Conservation (phyloP, 179 eudicot genomes). For the Beta macrorhiza region DNA sequence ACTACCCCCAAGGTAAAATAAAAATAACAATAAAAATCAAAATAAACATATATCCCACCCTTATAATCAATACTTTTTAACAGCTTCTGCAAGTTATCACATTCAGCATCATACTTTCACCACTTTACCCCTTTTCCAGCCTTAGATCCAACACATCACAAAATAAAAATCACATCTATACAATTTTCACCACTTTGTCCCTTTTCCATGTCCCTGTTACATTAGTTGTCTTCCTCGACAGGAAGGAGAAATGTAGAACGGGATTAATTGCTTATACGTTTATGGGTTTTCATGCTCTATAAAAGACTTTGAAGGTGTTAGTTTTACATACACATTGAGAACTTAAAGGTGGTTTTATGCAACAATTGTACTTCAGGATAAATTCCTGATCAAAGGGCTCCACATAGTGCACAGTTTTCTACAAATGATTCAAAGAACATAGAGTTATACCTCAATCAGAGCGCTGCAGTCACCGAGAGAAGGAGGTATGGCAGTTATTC, state of each 20-base stretch:
- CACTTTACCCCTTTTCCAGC: too few species aligned
- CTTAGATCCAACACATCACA: too few species aligned
- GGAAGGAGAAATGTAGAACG: too few species aligned
- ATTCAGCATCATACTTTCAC: neutral
- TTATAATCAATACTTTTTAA: neutral
- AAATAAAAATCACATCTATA: neutral
- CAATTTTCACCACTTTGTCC: neutral
- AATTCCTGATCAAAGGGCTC: neutral
- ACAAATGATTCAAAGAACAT: neutral
- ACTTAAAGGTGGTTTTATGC: neutral
- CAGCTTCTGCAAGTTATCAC: neutral
- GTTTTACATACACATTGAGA: neutral
- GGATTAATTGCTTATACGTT: too few species aligned
- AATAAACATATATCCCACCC: neutral
- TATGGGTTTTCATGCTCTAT: neutral
- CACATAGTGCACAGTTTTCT: neutral
- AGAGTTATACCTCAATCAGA: conserved; percentile 61
- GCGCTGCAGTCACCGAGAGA: conserved; percentile 66
- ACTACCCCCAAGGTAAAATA: too few species aligned
- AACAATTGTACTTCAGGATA: neutral
- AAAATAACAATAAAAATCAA: too few species aligned
- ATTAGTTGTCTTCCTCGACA: neutral
- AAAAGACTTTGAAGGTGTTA: neutral
- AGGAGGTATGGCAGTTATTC: conserved; percentile 54
- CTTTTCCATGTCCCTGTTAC: neutral